These are phyloP conservation scores for Cordyceps fumosorosea DNA, from an alignment of 2,329 filamentous ascomycete genomes.

Conservation along the genomic window DNA sequence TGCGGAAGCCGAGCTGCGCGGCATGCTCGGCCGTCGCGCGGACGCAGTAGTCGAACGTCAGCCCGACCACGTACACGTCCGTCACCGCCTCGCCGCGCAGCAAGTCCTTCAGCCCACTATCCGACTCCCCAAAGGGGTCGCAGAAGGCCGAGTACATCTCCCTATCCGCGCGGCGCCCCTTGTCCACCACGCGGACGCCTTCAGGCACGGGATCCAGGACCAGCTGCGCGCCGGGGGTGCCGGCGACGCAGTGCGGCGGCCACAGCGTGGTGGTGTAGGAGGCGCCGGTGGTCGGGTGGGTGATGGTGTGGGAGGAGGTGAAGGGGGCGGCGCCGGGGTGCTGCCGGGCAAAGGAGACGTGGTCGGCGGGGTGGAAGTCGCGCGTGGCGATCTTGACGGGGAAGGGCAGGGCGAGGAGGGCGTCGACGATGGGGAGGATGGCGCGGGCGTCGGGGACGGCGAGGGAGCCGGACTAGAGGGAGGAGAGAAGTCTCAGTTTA, in stretches of 20 bases:
- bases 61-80: slow-evolving; percentile 76
- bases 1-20: slow-evolving; percentile 64
- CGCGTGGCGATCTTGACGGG: slow-evolving; percentile 74
- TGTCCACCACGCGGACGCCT: slow-evolving; percentile 61
- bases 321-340: slow-evolving; percentile 65
- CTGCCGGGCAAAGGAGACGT: slow-evolving; percentile 85
- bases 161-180: slow-evolving; percentile 65
- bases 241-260: slow-evolving; percentile 84
- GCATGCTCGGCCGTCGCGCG: slow-evolving; percentile 75
- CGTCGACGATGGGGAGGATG: slow-evolving; percentile 66
- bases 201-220: slow-evolving; percentile 60
- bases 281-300: slow-evolving; percentile 56
- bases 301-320: slow-evolving; percentile 55
- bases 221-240: slow-evolving; percentile 64
- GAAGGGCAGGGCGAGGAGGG: slow-evolving; percentile 66
- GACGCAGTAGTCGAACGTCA: slow-evolving; percentile 89
- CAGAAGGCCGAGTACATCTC: slow-evolving; percentile 96
- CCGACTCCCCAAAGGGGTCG: slow-evolving; percentile 63
- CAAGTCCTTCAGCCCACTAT: slow-evolving; percentile 54
- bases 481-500: neutral
- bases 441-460: slow-evolving; percentile 68
- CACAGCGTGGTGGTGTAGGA: slow-evolving; percentile 70
- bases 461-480: slow-evolving; percentile 67
- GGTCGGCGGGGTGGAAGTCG: slow-evolving; percentile 78
- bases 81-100: slow-evolving; percentile 57